Conservation (phyloP, 1,139 yeast genomes). For the Suzukiozyma palmioleophila region DNA sequence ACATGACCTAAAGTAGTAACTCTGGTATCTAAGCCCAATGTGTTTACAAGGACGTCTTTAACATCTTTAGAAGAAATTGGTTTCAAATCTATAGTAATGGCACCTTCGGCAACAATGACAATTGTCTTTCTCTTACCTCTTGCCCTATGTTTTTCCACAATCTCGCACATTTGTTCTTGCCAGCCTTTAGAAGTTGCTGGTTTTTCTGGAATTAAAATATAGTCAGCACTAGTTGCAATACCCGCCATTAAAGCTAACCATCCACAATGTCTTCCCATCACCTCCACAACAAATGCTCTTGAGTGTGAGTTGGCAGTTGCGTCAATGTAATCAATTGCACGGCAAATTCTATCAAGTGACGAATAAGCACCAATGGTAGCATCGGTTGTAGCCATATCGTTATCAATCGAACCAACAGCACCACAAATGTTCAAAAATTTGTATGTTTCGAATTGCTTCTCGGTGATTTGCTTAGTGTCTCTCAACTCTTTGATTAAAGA, state of each 20-base stretch:
- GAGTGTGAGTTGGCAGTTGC: conserved; percentile 84
- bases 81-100: conserved; percentile 60
- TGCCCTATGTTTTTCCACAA: conserved; percentile 61
- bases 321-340: conserved; percentile 76
- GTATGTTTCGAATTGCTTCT: conserved; percentile 49
- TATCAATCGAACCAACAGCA: conserved; percentile 77
- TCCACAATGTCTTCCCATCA: conserved; percentile 90
- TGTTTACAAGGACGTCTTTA: conserved; percentile 61
- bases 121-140: conserved; percentile 76
- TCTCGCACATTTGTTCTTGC: conserved; percentile 63
- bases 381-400: conserved; percentile 80
- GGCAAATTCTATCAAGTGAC: conserved; percentile 70
- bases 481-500: conserved; percentile 59
- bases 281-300: conserved; percentile 79
- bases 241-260: conserved; percentile 86
- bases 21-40: conserved; percentile 69
- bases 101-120: conserved; percentile 83
- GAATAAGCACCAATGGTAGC: conserved; percentile 81
- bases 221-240: conserved; percentile 77
- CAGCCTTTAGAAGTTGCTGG: conserved; percentile 60
- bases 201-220: conserved; percentile 75
- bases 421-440: conserved; percentile 68
- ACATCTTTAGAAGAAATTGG: conserved; percentile 67
- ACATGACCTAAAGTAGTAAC: conserved; percentile 80
- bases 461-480: conserved; percentile 43